A percentile compares a stretch with the other conserved stretches of the same genome.
Evolutionary conservation across 2,329 filamentous ascomycete genomes (phyloP).

Genomic region (Cladobotryum mycophilum): DNA sequence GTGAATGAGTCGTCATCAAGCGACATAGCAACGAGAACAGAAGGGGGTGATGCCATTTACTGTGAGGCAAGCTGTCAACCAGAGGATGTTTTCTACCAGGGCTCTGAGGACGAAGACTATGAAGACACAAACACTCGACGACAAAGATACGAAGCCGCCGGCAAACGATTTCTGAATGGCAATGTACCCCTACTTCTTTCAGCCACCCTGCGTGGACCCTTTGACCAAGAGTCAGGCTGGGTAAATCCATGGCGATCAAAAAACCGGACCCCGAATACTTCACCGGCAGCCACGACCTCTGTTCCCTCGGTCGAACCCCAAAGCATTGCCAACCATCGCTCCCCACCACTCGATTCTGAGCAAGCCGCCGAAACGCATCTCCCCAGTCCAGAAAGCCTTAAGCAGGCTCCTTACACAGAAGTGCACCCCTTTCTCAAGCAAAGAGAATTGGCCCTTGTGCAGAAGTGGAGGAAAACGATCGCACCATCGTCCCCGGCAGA

Average conservation of each 20-base stretch:
- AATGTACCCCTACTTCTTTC: conserved; percentile 52
- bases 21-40: too few species aligned
- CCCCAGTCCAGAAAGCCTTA: conserved; percentile 35
- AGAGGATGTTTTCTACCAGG: conserved; percentile 46
- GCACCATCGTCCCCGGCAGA: not conserved
- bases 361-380: conserved; percentile 23
- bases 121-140: conserved; percentile 39
- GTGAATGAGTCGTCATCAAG: too few species aligned
- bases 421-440: conserved; percentile 25
- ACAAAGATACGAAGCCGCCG: conserved; percentile 53
- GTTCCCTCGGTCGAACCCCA: not conserved
- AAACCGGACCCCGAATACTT: conserved; percentile 14
- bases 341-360: not conserved
- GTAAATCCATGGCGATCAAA: conserved; percentile 30
- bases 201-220: conserved; percentile 56
- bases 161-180: conserved; percentile 52
- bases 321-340: not conserved
- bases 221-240: conserved; percentile 34
- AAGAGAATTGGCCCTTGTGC: conserved; percentile 26
- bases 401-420: conserved; percentile 24
- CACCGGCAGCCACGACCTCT: not conserved
- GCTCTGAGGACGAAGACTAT: conserved; percentile 54
- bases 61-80: conserved; percentile 36
- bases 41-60: conserved; percentile 30
- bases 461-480: conserved; percentile 25